phyloP scores from a whole-genome alignment of 805 yeast species.

The Brettanomyces bruxellensis region DNA sequence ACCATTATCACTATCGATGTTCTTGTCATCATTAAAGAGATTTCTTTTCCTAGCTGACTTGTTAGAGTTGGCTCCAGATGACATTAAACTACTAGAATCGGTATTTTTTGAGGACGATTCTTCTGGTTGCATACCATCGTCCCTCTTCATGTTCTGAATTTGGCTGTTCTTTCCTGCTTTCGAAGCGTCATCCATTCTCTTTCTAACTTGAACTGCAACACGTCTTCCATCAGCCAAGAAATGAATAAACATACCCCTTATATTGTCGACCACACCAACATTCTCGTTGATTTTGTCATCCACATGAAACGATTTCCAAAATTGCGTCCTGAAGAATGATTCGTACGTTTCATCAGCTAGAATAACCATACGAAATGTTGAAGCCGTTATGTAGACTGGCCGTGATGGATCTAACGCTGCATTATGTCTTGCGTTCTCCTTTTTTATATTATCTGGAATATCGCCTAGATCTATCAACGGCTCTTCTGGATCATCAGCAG shows the following conservation, averaged over 20 bases:
- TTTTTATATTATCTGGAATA: conserved; percentile 16
- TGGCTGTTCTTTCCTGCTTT: conserved; percentile 5
- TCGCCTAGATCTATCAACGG: conserved; percentile 36
- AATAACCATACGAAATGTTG: conserved; percentile 91
- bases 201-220: conserved; percentile 82
- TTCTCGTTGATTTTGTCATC: conserved; percentile 38
- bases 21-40: neutral
- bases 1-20: neutral
- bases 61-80: neutral
- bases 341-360: conserved; percentile 93
- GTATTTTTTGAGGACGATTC: neutral
- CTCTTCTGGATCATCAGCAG: conserved; percentile 39
- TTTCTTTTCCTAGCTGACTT: conserved; percentile 11
- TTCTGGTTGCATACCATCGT: conserved; percentile 6
- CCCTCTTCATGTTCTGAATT: neutral
- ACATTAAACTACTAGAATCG: neutral
- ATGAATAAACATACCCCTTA: conserved; percentile 86
- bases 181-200: conserved; percentile 73
- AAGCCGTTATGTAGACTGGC: conserved; percentile 65
- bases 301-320: conserved; percentile 61
- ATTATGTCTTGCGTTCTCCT: conserved; percentile 36
- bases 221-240: conserved; percentile 86
- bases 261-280: conserved; percentile 36
- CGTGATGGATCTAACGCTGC: conserved; percentile 75
- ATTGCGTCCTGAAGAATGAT: conserved; percentile 62